phyloP scores from a whole-genome alignment of 345 rosid genomes.

The Fremontodendron californicum region DNA sequence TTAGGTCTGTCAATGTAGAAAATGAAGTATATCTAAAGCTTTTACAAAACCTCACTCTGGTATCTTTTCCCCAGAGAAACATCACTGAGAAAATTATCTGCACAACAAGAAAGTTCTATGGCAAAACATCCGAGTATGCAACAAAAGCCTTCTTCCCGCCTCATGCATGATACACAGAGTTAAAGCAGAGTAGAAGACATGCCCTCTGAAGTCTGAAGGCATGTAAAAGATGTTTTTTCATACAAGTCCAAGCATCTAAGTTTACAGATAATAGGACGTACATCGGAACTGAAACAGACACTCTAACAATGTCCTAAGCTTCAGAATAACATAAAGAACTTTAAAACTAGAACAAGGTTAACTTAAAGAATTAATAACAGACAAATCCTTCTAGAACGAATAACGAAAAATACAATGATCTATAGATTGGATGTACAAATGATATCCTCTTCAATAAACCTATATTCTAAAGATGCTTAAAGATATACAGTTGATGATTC shows the following conservation, averaged over 20 bases:
- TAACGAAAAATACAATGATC: neutral
- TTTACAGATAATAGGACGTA: neutral
- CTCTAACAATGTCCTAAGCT: neutral
- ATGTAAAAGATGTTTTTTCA: neutral
- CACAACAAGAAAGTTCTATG: neutral
- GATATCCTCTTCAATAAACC: neutral
- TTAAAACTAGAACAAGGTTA: neutral
- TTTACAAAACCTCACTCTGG: neutral
- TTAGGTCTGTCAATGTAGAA: neutral
- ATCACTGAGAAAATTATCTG: neutral
- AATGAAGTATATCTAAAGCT: neutral
- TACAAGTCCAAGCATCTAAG: neutral
- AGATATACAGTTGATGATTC: neutral
- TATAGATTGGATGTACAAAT: neutral
- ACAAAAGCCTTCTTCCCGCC: neutral
- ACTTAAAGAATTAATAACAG: neutral
- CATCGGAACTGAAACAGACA: neutral
- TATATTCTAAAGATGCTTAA: neutral
- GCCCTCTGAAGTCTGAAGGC: neutral
- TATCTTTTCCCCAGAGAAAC: neutral
- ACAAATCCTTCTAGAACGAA: neutral
- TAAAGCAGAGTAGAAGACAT: neutral
- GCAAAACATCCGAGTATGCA: neutral
- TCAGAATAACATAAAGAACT: neutral
- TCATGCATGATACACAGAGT: neutral